Percentiles rank a stretch among this genome's conserved stretches.
Conservation (phyloP, 176 grass and related monocot species). For the Paspalum vaginatum region DNA sequence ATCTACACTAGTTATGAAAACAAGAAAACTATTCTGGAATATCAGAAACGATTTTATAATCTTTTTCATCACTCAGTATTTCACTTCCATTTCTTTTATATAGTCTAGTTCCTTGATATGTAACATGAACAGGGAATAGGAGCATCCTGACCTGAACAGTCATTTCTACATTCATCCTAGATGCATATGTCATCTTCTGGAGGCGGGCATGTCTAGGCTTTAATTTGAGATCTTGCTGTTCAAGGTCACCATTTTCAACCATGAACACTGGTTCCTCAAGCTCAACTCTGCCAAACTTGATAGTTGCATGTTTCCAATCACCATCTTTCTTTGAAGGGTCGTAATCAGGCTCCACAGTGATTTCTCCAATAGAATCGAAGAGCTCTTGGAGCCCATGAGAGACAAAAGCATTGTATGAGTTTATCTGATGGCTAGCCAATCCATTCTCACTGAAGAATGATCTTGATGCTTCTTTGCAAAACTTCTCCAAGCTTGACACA, state of each 20-base stretch:
- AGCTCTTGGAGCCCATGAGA: constrained; percentile 72
- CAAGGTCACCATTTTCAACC: constrained; percentile 41
- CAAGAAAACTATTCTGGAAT: not conserved
- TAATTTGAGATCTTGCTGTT: constrained; percentile 50
- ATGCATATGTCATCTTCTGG: constrained; percentile 89
- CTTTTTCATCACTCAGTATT: not conserved
- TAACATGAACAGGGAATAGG: not conserved
- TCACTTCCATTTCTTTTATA: not conserved
- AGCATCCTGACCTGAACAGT: constrained; percentile 64
- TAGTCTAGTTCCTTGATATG: not conserved
- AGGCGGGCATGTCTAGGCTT: constrained; percentile 78
- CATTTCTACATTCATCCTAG: constrained; percentile 57
- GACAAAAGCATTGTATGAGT: constrained; percentile 79
- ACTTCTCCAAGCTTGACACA: constrained; percentile 58
- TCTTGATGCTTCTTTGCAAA: constrained; percentile 70
- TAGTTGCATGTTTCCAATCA: constrained; percentile 58
- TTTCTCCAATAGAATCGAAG: constrained; percentile 66
- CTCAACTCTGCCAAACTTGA: constrained; percentile 71
- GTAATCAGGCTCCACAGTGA: constrained; percentile 69
- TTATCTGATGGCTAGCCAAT: constrained; percentile 75
- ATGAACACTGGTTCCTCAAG: constrained; percentile 54
- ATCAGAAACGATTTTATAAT: not conserved
- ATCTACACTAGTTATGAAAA: constrained; percentile 18
- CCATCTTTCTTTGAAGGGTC: constrained; percentile 69
- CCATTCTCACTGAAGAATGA: constrained; percentile 65